Base-by-base conservation (phyloP, 306 rosid species). In the Psophocarpus tetragonolobus region DNA sequence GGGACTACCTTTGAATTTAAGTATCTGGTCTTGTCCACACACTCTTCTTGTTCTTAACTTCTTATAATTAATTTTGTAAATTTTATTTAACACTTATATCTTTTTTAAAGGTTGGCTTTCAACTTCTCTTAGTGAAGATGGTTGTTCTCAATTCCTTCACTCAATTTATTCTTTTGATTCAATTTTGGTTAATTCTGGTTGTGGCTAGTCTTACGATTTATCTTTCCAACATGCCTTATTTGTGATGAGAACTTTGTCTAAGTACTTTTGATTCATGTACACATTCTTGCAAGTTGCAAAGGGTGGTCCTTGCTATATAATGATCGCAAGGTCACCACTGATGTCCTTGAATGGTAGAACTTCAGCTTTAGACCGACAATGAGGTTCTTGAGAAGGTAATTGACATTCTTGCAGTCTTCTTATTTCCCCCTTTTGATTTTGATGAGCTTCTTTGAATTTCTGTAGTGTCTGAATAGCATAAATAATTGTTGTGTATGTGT, bases 261-360 rank as follows among this genome's bases (percentile, higher is more conserved):
- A 24, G 30, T 72, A 67, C 33, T 51, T 80, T 56, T 51, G 14
- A 27, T 80, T 76, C 57, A 26, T 42, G 50, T 41, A 41, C 44
- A 57, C 10, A 61, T 68, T 54, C 97, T 82, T 97, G 98, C 18
- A 87, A 95, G 82, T 83, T 95, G 21, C 97, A 95, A 84, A 92
- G 97, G 84, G 80, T 95, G 78, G 97, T 95, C 48, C 93, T 95
- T 14, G 97, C 92, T 56, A 90, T 56, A 90, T 78, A 35, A 83
- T 78, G 86, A 73, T n/a, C n/a, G 85, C 78, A 76, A 82, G 72
- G 85, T 97, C 53, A 85, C 90, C 0, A 80, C 84, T 80, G 98
- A 92, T 77, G 97, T 94, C 17, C 87, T 94, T 27, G 98, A 95
- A 87, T 89, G 98, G 84, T 95, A 97, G 98, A 95, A 92, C 51